Evolutionary conservation across 2,329 filamentous ascomycete species (phyloP), one percentile per base, ranked within the genome.

Genomic region (Neurospora sp.): DNA sequence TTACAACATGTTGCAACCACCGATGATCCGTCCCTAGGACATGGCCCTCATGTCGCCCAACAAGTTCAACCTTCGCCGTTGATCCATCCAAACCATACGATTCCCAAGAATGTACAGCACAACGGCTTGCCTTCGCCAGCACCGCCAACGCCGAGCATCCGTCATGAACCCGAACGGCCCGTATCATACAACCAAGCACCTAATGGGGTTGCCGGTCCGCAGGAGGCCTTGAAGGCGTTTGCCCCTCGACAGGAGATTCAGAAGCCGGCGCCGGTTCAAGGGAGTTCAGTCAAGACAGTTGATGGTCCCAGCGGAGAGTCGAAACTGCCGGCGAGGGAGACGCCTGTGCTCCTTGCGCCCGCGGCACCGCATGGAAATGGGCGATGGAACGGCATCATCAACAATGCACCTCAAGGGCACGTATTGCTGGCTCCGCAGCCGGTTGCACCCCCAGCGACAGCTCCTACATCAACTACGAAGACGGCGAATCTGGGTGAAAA

Each of bases 1-100:
- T 74, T 83, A 39, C 82, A 81, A 72, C 80, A 79, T 69, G 79
- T 79, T 8, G 73, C 82, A 8, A 77, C 76, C 10, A 77, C 77
- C 74, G 74, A 77, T 71, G 38, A 74, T 67, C 37, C 75, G 66
- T 40, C 74, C 11, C 70, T 73, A 46, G 67, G 69, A 1, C 41
- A 66, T 28, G 15, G 15, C 15, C 23, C 67, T 19, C 8, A 70
- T 37, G 69, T 70, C 23, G 66, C 43, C 4, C 11, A 66, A 4
- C 15, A 62, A 62, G 52, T n/a, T 36, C 52, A 62, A 62, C 52
- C 52, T 62, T 62, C 52, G 52, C 52, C 52, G 52, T 62, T 62
- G 28, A n/a, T 62, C 52, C 28, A 62, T 33, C 52, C 52, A 8
- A 62, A 33, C 28, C 52, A 23, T 41, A 12, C 46, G 17, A 19